Evolutionary conservation across 495 filamentous ascomycete genomes (phyloP), one percentile per base, ranked within the genome.

Genomic region (Apodospora peruviana): DNA sequence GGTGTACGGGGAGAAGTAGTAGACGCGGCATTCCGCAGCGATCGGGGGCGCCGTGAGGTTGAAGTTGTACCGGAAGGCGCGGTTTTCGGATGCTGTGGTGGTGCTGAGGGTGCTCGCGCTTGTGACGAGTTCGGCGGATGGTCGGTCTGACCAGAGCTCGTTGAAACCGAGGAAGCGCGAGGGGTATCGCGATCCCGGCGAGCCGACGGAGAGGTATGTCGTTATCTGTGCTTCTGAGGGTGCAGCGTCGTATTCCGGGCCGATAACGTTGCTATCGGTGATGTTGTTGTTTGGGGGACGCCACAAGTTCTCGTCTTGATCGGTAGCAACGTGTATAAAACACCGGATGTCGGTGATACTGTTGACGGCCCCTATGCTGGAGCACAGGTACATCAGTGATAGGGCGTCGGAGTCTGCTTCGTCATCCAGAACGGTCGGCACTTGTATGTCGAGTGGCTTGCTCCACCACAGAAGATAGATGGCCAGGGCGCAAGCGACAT

Each of bases 401-500:
- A 48, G 37, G n/a, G 19, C 12, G 17, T 48, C 35, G 8, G 20
- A 12, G 18, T 40, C 40, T 2, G 10, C 24, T 14, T 48, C 37
- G 27, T 18, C 19, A 27, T 9, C 25, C 12, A 51, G 49, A 14
- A 51, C 3, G 4, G 42, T 51, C 2, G 48, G 48, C 11, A 27
- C 41, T 21, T 44, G 19, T 21, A 51, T 35, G 29, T 51, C 48
- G n/a, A 51, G 36, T 21, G 48, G 48, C 36, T 53, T 55, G 24
- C 19, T 43, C 48, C 48, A 47, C 44, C 50, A 53, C 8, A 66
- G 36, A 0, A 44, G 16, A 40, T 72, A 72, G 18, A 68, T 52
- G 9, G 56, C 19, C 14, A 70, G 19, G 20, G 66, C 62, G 39
- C 68, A 69, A 16, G 59, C 9, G n/a, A 67, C 64, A 52, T 71